These are phyloP conservation scores for Diaporthe sp. DNA, from an alignment of 2,329 filamentous ascomycete genomes.

Conservation along the genomic window DNA sequence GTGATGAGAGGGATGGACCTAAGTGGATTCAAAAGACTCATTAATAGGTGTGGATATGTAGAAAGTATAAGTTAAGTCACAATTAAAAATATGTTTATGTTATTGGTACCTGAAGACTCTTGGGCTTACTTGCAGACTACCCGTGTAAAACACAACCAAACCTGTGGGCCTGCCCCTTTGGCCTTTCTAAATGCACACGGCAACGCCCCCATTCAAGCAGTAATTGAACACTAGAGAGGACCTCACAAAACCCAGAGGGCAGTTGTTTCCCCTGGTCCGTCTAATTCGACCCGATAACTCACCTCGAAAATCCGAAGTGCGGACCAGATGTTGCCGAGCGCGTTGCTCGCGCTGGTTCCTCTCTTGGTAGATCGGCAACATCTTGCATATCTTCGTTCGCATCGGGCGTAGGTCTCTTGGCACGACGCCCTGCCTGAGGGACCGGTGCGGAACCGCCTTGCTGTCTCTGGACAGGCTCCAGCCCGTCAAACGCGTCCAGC, in stretches of 20 bases:
- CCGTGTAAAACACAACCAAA: background rate
- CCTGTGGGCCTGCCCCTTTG: background rate
- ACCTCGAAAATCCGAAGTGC: background rate
- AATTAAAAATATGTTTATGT: no score
- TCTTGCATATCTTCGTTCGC: background rate
- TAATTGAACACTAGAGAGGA: background rate
- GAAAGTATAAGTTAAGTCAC: no score
- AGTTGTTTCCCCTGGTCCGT: no score
- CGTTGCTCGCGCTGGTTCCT: background rate
- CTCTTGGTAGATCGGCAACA: background rate
- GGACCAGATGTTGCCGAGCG: background rate
- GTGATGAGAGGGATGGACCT: background rate
- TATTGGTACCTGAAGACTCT: background rate
- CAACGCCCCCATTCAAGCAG: background rate
- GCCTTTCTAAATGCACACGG: background rate
- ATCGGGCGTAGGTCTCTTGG: background rate
- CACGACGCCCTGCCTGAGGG: background rate
- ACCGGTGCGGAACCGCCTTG: background rate
- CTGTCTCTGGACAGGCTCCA: constrained; percentile 12
- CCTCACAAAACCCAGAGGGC: background rate
- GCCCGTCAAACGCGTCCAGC: constrained; percentile 9
- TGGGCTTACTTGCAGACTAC: background rate
- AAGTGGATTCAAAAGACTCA: no score
- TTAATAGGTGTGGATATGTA: no score
- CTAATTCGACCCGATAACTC: background rate